Evolutionary conservation across 192 early-diverging fungal species (phyloP).

Genomic region (Fimicolochytrium jonesii): DNA sequence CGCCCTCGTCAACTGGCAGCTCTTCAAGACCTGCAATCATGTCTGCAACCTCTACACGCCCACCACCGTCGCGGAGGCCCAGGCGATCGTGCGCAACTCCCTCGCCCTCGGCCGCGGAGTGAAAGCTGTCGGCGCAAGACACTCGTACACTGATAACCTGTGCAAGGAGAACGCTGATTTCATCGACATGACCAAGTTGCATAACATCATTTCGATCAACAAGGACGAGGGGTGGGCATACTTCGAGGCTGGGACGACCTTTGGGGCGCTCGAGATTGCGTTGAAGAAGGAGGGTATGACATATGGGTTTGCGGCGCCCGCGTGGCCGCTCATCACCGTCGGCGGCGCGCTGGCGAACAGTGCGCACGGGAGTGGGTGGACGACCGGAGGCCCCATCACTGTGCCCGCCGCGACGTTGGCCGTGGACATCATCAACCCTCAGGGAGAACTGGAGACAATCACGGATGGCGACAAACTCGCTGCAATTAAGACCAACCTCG

Average conservation of each 20-base stretch:
- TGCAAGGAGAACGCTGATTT: background rate
- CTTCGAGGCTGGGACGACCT: background rate
- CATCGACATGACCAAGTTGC: background rate
- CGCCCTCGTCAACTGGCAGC: background rate
- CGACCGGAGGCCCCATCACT: background rate
- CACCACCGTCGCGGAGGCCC: background rate
- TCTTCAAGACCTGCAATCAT: background rate
- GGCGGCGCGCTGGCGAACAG: conserved; percentile 1
- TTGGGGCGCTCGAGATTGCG: background rate
- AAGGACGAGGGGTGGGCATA: background rate
- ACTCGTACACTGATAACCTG: conserved; percentile 1
- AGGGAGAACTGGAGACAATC: background rate
- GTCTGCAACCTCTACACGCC: background rate
- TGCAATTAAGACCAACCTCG: background rate
- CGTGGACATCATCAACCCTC: background rate
- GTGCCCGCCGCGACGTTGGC: background rate
- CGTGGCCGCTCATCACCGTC: background rate
- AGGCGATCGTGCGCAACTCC: conserved; percentile 1
- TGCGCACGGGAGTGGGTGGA: background rate
- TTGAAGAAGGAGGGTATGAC: background rate
- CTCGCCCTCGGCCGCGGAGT: background rate
- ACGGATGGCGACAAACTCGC: background rate
- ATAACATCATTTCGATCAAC: background rate
- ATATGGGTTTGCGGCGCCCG: background rate
- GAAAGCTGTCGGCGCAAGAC: background rate